These are phyloP conservation scores for Ganoderma sp. DNA, from an alignment of 1,284 basidiomycete species.

Conservation along the genomic window DNA sequence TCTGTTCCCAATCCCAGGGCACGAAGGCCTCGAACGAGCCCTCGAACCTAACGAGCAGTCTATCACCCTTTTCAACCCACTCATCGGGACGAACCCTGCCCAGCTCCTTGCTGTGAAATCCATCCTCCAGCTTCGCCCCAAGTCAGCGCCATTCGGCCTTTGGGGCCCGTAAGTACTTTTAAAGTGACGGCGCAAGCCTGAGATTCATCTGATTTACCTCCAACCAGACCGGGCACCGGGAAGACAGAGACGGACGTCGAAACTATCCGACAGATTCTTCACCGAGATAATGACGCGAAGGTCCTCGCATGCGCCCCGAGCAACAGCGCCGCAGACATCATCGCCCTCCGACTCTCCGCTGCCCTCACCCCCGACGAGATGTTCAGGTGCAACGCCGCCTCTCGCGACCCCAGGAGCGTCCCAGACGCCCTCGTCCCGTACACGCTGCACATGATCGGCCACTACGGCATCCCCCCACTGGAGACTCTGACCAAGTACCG, in stretches of 20 bases:
- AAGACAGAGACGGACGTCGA: slow-evolving; percentile 75
- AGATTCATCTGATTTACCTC: neutral
- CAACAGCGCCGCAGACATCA: slow-evolving; percentile 68
- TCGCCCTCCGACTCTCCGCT: slow-evolving; percentile 54
- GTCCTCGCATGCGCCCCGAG: slow-evolving; percentile 69
- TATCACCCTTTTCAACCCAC: slow-evolving; percentile 45
- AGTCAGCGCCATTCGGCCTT: slow-evolving; percentile 61
- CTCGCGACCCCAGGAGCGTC: slow-evolving; percentile 51
- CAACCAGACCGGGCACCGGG: slow-evolving; percentile 64
- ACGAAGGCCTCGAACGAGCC: slow-evolving; percentile 35
- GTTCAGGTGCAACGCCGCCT: slow-evolving; percentile 71
- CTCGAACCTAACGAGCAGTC: slow-evolving; percentile 28
- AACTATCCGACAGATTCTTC: slow-evolving; percentile 62
- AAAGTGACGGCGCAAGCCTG: no score
- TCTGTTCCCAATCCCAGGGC: slow-evolving; percentile 47
- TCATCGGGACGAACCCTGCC: slow-evolving; percentile 54
- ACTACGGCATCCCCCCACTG: slow-evolving; percentile 55
- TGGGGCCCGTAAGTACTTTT: slow-evolving; percentile 65
- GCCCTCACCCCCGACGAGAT: slow-evolving; percentile 47
- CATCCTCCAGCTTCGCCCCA: slow-evolving; percentile 51
- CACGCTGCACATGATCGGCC: slow-evolving; percentile 46
- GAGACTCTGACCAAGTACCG: slow-evolving; percentile 51
- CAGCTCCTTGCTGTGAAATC: slow-evolving; percentile 61
- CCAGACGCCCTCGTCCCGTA: slow-evolving; percentile 51
- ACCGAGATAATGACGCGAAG: slow-evolving; percentile 47